Evolutionary conservation across 768 basidiomycete species (phyloP).

Genomic region (Dentipellis fragilis): DNA sequence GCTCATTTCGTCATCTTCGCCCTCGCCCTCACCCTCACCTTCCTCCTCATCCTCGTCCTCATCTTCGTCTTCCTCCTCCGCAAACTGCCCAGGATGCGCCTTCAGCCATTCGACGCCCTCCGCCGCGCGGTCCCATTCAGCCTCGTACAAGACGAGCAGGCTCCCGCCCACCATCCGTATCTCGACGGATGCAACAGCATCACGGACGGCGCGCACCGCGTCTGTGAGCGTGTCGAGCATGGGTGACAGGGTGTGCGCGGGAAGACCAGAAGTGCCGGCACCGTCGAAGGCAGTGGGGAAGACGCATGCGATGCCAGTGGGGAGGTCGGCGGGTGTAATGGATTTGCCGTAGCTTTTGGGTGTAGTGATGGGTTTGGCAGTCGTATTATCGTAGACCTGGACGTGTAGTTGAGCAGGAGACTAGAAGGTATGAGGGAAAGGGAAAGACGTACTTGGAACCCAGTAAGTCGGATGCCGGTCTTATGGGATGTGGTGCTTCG

Average conservation of each 20-base stretch:
- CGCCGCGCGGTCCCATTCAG: conserved; percentile 25
- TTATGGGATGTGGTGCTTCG: conserved; percentile 58
- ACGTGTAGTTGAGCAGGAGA: not conserved
- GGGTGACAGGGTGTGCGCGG: conserved; percentile 38
- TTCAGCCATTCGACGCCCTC: conserved; percentile 7
- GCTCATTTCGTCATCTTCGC: conserved; percentile 1
- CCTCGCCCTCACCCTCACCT: not conserved
- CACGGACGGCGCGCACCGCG: conserved; percentile 41
- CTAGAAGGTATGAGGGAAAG: too few relatives aligned
- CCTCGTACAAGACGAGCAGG: conserved; percentile 75
- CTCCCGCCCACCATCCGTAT: conserved; percentile 78
- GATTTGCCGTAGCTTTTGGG: conserved; percentile 74
- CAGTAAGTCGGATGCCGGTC: conserved; percentile 78
- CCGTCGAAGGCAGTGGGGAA: conserved; percentile 40
- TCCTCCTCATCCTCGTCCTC: conserved; percentile 9
- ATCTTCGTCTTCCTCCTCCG: conserved; percentile 4
- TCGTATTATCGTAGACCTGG: conserved; percentile 67
- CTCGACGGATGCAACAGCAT: conserved; percentile 42
- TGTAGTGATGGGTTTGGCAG: conserved; percentile 46
- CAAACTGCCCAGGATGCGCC: not conserved
- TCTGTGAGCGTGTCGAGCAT: conserved; percentile 47
- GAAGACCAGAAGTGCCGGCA: conserved; percentile 39
- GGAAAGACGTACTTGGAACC: conserved; percentile 63
- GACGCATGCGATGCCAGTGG: conserved; percentile 67
- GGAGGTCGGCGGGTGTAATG: conserved; percentile 57